Evolutionary conservation across 345 rosid species (phyloP).

Genomic region (Brassica juncea): DNA sequence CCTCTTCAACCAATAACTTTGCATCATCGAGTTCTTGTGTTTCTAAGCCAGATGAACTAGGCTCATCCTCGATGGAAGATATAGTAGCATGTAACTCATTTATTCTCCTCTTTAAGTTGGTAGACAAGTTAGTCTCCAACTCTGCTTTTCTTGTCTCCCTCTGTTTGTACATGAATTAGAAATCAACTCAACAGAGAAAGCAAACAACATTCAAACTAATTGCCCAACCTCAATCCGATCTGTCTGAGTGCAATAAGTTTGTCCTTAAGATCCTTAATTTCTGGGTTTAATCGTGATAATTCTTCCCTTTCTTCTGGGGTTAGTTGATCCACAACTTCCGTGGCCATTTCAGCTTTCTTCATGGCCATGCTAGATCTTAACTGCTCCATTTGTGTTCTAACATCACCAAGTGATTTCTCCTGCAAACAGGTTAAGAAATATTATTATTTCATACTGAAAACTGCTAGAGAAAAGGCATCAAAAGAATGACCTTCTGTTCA

Average conservation of each 20-base stretch:
- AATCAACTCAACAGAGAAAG: conserved; percentile 7
- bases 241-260: conserved; percentile 62
- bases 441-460: background rate
- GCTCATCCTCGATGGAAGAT: conserved; percentile 68
- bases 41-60: conserved; percentile 66
- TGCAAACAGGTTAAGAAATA: conserved; percentile 40
- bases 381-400: conserved; percentile 73
- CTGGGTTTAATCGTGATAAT: conserved; percentile 75
- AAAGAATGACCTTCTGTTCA: conserved; percentile 67
- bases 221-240: conserved; percentile 77
- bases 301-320: conserved; percentile 72
- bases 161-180: conserved; percentile 41
- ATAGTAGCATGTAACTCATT: conserved; percentile 80
- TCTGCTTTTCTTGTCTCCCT: conserved; percentile 91
- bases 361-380: conserved; percentile 67
- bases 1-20: conserved; percentile 55
- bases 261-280: conserved; percentile 73
- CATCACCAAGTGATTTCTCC: conserved; percentile 82
- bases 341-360: conserved; percentile 89
- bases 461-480: background rate
- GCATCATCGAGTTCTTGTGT: conserved; percentile 80
- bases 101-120: conserved; percentile 89
- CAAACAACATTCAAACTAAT: conserved; percentile 16
- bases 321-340: conserved; percentile 91
- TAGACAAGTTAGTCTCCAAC: conserved; percentile 84